A percentile compares a stretch with the other conserved stretches of the same genome.
phyloP scores from a whole-genome alignment of 2,329 filamentous ascomycete species.

The Aspergillus pseudoterreus region DNA sequence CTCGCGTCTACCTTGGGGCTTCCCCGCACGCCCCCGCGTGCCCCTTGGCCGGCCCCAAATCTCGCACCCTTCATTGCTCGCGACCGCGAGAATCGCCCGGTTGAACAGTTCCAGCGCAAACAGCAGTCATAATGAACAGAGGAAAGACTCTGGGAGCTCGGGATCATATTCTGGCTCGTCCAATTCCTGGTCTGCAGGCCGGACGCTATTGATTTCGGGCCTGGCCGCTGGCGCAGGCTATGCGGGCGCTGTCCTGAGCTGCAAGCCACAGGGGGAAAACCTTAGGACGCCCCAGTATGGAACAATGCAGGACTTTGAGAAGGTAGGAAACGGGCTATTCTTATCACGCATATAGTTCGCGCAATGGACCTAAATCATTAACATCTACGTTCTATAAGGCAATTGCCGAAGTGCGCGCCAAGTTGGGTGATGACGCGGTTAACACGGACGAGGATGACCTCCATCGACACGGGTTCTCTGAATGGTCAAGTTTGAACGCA shows the following conservation, averaged over 20 bases:
- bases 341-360: neutral
- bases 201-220: constrained; percentile 47
- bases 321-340: constrained; percentile 21
- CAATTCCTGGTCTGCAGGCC: constrained; percentile 44
- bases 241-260: constrained; percentile 44
- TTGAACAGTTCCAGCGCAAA: constrained; percentile 15
- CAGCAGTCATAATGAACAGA: constrained; percentile 3
- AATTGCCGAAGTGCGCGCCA: constrained; percentile 51
- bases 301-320: constrained; percentile 35
- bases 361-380: neutral
- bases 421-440: constrained; percentile 57
- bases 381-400: constrained; percentile 39
- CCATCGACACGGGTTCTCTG: constrained; percentile 63
- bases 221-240: constrained; percentile 53
- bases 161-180: constrained; percentile 12
- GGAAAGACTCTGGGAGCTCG: constrained; percentile 13
- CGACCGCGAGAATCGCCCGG: constrained; percentile 12
- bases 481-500: constrained; percentile 68
- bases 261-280: constrained; percentile 14
- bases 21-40: constrained; percentile 25
- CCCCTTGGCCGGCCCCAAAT: constrained; percentile 18
- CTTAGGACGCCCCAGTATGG: constrained; percentile 34
- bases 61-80: constrained; percentile 5
- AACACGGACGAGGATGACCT: constrained; percentile 63
- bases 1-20: constrained; percentile 18